Conservation (phyloP, 1,139 yeast genomes). For the Pichia sorboxylosa region DNA sequence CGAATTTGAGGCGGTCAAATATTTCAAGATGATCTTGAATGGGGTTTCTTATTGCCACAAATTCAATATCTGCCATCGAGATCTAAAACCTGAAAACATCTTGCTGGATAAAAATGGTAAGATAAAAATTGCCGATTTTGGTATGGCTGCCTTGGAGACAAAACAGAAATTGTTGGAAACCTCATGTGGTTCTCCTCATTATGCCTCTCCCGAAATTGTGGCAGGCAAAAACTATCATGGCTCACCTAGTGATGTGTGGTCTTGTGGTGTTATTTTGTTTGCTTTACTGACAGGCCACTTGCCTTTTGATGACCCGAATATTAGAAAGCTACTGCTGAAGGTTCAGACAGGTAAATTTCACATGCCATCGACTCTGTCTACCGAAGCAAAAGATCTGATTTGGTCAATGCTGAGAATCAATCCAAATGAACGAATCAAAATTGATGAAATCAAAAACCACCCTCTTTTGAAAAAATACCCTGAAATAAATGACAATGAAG, state of each 20-base stretch:
- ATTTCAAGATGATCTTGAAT: slow-evolving; percentile 61
- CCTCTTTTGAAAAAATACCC: slow-evolving; percentile 55
- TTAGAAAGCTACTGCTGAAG: slow-evolving; percentile 54
- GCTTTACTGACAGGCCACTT: slow-evolving; percentile 69
- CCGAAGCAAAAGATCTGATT: slow-evolving; percentile 64
- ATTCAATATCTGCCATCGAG: slow-evolving; percentile 71
- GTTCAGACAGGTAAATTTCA: slow-evolving; percentile 68
- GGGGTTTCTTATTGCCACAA: slow-evolving; percentile 82
- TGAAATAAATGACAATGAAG: slow-evolving; percentile 21
- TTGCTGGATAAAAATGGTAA: slow-evolving; percentile 53
- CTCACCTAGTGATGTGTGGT: slow-evolving; percentile 78
- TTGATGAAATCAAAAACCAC: slow-evolving; percentile 65
- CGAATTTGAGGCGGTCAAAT: slow-evolving; percentile 61
- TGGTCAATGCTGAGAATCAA: slow-evolving; percentile 65
- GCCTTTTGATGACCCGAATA: slow-evolving; percentile 75
- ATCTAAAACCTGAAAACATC: slow-evolving; percentile 69
- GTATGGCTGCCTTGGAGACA: slow-evolving; percentile 77
- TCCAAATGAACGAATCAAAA: slow-evolving; percentile 64
- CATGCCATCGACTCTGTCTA: slow-evolving; percentile 55
- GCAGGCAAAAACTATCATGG: slow-evolving; percentile 72
- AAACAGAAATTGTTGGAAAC: slow-evolving; percentile 64
- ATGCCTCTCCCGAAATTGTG: slow-evolving; percentile 81
- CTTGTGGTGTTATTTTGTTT: slow-evolving; percentile 71
- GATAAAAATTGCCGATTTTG: slow-evolving; percentile 75
- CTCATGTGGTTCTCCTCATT: slow-evolving; percentile 79